Evolutionary conservation across 2,329 filamentous ascomycete species (phyloP), one percentile per base, ranked within the genome.

Genomic region (Penicillium sp.): DNA sequence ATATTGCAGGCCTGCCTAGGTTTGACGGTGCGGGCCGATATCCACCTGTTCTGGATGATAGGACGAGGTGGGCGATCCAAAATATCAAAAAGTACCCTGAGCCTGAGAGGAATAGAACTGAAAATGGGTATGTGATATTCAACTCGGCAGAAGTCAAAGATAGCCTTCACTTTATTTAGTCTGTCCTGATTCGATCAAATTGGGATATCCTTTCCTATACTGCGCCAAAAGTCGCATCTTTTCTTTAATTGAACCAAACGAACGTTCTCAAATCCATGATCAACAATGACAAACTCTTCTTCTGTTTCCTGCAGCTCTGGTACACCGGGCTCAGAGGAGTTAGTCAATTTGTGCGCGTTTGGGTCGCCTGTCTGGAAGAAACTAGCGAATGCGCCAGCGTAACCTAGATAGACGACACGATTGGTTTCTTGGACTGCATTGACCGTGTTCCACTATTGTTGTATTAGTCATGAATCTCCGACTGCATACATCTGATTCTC

Each of bases 361-460:
- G 85, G 83, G 67, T 86, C 78, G 0, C 83, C 83, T 0, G 82
- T 84, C 67, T 83, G 77, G 56, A 87, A 81, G 68, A 86, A 87
- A 24, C 80, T 84, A 0, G 82, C 84, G 64, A 87, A 80, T 0
- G 84, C 84, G 5, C 86, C 85, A 1, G 80, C 70, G 58, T 80
- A 87, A 11, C 82, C 84, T 19, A 80, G 59, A 58, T 87, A 88
- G 6, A 82, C 82, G 1, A 82, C 59, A 0, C 79, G 76, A 58
- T 87, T 77, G 0, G 77, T 74, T 55, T 79, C 66, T 57, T 87
- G 85, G 3, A 83, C 70, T 0, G 76, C 53, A 56, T 83, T 83
- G 63, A 86, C 68, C 33, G 75, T 75, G 62, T 87, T 83, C 84
- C 84, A 88, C 80, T 82, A 39, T 48, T 46, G 16, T 6, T 13